Conservation (phyloP, 2,329 filamentous ascomycete species). For the Mariannaea elegans region DNA sequence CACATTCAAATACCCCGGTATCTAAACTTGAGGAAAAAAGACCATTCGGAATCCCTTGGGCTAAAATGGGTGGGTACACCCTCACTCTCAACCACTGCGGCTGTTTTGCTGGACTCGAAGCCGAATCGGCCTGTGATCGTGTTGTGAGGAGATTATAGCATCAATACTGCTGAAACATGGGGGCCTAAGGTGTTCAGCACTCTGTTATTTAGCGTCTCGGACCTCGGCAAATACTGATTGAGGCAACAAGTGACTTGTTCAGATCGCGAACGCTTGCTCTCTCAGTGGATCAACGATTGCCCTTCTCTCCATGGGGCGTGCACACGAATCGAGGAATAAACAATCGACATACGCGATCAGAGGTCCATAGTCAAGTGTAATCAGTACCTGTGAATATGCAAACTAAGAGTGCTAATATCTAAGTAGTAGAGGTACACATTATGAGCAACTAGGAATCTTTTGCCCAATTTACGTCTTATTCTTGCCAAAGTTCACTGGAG, state of each 20-base stretch:
- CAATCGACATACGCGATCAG: no score
- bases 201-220: conserved; percentile 38
- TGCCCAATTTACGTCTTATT: no score
- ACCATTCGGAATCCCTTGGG: background rate
- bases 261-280: conserved; percentile 27
- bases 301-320: conserved; percentile 21
- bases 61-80: conserved; percentile 42
- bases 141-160: conserved; percentile 40
- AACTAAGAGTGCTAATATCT: no score
- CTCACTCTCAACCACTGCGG: conserved; percentile 40
- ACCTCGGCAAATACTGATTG: conserved; percentile 37
- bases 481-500: no score
- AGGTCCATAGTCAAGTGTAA: no score
- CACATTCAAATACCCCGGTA: background rate
- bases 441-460: no score
- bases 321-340: background rate
- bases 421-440: no score
- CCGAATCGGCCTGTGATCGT: conserved; percentile 33
- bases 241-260: conserved; percentile 36
- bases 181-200: conserved; percentile 23
- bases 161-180: conserved; percentile 41
- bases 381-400: no score
- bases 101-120: conserved; percentile 37
- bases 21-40: background rate
- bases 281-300: conserved; percentile 30